Base-by-base conservation (phyloP, 345 rosid genomes). In the Jatropha curcas region DNA sequence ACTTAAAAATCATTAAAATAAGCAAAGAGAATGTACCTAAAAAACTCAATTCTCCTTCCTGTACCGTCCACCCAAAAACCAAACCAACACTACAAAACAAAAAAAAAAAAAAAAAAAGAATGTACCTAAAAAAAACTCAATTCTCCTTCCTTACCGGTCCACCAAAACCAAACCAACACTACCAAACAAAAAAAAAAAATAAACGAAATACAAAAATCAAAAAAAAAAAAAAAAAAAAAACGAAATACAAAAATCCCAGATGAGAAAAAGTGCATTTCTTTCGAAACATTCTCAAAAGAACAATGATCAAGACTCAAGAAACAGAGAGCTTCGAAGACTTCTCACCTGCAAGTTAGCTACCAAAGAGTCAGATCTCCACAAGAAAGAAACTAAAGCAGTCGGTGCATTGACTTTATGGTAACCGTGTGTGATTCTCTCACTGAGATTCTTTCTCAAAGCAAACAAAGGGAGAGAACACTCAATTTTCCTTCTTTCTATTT, bases 371-470 rank as follows among this genome's bases (percentile, higher is more conserved):
- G 76, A 71, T 76, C 72, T 71, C 28, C 56, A 53, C 1, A 7
- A 56, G 25, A 28, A n/a, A 35, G 25, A 48, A 30, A 24, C 53
- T 46, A 51, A 17, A 60, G 20, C 59, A 72, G 76, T 65, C 74
- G 82, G 82, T 82, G 83, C 84, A 84, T 81, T 81, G 88, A 79
- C 86, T 79, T 77, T 74, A 48, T n/a, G n/a, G 17, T 12, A 30
- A 10, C 31, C 24, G 37, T 3, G 24, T 34, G 41, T 31, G 71
- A 19, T 60, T 34, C 52, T 39, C 4, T 12, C 14, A 24, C 57
- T 68, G 9, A 46, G 55, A 55, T 30, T 56, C 68, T 64, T 31
- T 46, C 64, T 37, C 65, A 65, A 68, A 61, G 58, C 43, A 52
- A 64, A 57, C 24, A 55, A 34, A 48, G 27, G 31, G 67, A 31